phyloP scores from a whole-genome alignment of 2,329 filamentous ascomycete genomes.

The Didymella sp. region DNA sequence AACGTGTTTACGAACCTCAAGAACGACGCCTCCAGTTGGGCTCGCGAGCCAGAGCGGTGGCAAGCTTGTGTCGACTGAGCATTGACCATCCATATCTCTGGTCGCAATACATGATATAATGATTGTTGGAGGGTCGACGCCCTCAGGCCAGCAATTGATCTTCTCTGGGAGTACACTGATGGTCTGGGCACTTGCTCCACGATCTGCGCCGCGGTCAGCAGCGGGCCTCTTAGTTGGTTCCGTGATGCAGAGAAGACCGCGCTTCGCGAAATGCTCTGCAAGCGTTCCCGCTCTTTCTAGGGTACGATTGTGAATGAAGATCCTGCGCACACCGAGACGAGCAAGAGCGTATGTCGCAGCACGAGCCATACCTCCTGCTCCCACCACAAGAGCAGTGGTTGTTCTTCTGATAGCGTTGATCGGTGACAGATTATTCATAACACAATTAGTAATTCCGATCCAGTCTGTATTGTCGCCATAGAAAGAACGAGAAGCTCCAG shows the following conservation, averaged over 20 bases:
- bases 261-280: background rate
- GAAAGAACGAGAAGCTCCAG: background rate
- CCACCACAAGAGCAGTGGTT: constrained; percentile 3
- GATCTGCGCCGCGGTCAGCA: background rate
- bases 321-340: background rate
- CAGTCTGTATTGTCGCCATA: constrained; percentile 8
- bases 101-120: constrained; percentile 3
- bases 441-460: background rate
- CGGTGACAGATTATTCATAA: background rate
- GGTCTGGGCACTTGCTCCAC: background rate
- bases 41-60: background rate
- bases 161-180: background rate
- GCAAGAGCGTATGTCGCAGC: constrained; percentile 1
- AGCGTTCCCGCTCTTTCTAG: background rate
- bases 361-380: constrained; percentile 8
- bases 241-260: background rate
- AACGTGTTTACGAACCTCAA: background rate
- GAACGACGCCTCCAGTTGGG: constrained; percentile 1
- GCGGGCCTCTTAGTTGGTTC: too few species aligned
- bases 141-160: background rate
- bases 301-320: constrained; percentile 3
- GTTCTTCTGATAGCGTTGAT: background rate
- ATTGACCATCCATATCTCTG: background rate
- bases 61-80: constrained; percentile 1
- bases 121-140: background rate